Base-by-base conservation (phyloP, 2,329 filamentous ascomycete genomes). In the Sphaerostilbella broomeana region DNA sequence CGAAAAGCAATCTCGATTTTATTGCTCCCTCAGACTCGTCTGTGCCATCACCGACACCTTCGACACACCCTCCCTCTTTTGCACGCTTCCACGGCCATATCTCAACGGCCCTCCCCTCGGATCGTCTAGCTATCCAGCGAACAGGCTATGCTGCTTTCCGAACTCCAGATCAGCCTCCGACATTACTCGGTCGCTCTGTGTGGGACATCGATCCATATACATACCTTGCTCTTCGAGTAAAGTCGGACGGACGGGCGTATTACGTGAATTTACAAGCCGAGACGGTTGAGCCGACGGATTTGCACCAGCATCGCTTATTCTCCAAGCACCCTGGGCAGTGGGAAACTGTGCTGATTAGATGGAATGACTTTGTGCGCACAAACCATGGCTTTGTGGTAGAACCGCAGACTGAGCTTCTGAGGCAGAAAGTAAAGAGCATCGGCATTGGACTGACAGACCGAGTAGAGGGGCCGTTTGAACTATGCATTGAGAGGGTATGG, bases 251-350 rank as follows among this genome's bases (percentile, higher is more conserved):
- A 12, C 74, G 92, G 43, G 84, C 86, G 53, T 98, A 97, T 67
- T 86, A 95, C 42, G 79, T 98, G 54, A 98, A 98, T 62, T 69
- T 98, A 12, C 92, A 97, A 68, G 95, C 89, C 3, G 90, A 98
- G 57, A 86, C 85, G 2, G 81, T 98, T 40, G 86, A 95, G 33
- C 85, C 87, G 9, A 90, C 88, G n/a, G 92, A 98, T 60, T 72
- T 98, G 47, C 92, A 97, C 61, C 92, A 98, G 60, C 92, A 98
- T 62, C 73, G 92, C 35, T 65, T 98, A 4, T 94, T 87, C 51
- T 74, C 83, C 7, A 82, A 81, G 54, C 76, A 77, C 7, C 81
- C 85, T 0, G 88, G 88, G 1, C 75, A 89, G 53, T 98, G 92
- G 92, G 90, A 98, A 70, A 95, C 92, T 2, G 76, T 95, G n/a